Conservation (phyloP, 768 basidiomycete species). For the Flagelloscypha sp. region DNA sequence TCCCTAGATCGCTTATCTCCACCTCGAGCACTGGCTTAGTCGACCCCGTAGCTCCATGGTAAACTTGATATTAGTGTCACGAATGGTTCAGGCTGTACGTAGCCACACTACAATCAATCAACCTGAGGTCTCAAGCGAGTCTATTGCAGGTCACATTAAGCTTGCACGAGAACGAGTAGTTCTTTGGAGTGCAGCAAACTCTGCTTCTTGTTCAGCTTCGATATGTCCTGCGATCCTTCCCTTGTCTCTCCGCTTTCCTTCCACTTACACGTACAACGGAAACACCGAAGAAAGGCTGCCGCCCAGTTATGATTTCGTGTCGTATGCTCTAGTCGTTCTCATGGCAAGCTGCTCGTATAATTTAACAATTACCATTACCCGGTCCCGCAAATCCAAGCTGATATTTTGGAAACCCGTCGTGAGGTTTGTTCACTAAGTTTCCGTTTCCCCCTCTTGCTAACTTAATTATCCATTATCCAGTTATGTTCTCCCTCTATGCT, state of each 20-base stretch:
- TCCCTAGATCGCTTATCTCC: too few relatives aligned
- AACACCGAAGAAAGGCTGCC: background rate
- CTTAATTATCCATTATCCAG: too few relatives aligned
- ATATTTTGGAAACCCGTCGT: background rate
- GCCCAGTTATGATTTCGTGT: background rate
- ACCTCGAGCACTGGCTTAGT: too few relatives aligned
- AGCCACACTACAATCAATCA: too few relatives aligned
- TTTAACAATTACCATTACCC: background rate
- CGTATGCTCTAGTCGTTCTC: background rate
- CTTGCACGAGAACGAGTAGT: too few relatives aligned
- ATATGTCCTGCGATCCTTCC: constrained; percentile 1
- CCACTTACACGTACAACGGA: background rate
- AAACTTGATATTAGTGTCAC: too few relatives aligned
- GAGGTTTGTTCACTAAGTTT: background rate
- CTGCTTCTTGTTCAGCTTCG: too few relatives aligned
- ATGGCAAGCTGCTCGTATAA: background rate
- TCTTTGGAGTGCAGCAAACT: too few relatives aligned
- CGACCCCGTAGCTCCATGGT: too few relatives aligned
- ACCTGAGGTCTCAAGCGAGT: too few relatives aligned
- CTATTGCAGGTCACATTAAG: constrained; percentile 45
- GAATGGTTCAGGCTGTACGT: too few relatives aligned
- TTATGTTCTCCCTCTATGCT: background rate
- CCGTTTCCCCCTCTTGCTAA: too few relatives aligned
- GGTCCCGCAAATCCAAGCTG: background rate
- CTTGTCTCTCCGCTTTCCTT: background rate